Base-by-base conservation (phyloP, 345 rosid species). In the Barbarea vulgaris region DNA sequence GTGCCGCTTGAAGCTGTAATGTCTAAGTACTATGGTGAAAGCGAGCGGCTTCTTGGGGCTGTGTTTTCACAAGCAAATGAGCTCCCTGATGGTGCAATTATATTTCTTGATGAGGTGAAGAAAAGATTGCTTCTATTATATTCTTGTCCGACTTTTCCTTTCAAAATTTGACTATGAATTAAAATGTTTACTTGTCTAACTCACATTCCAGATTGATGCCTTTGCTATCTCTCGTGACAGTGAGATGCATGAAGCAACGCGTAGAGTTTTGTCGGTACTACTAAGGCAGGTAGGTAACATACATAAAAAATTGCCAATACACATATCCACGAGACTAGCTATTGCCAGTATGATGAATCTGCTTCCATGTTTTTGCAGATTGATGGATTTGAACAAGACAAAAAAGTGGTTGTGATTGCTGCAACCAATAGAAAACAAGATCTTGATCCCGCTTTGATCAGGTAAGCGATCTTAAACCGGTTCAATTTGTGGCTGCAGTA, bases 361-460 rank as follows among this genome's bases (percentile, higher is more conserved):
- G 34, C 31, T 53, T 74, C 54, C 30, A 44, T 74, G 31, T 33
- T 57, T 64, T 58, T 67, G 79, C 85, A 95, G 98, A 95, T 89
- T 59, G 99, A 95, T 80, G 97, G 99, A 71, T 95, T 95, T 86
- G 98, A 95, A 73, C 96, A 89, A 69, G 94, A 90, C 55, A 89
- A 90, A 77, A 90, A 90, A 74, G 97, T 89, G 52, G 90, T 89
- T 6, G 91, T 95, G 31, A 85, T 95, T 65, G 99, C 98, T 42
- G 98, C 98, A 62, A 95, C 98, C 61, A 93, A 93, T 77, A 84
- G 99, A 76, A 95, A 90, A 83, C 96, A 88, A 80, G 99, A 93
- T 78, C 96, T 95, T 68, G 98, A 93, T 82, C 93, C 98, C 12
- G 97, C 99, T 46, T 79, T 93, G 62, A 85, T 95, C 67, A 92